Percentiles rank a stretch among this genome's conserved stretches.
These are phyloP conservation scores for Taphrina pruni DNA, from an alignment of 1,139 yeast species.

Conservation along the genomic window DNA sequence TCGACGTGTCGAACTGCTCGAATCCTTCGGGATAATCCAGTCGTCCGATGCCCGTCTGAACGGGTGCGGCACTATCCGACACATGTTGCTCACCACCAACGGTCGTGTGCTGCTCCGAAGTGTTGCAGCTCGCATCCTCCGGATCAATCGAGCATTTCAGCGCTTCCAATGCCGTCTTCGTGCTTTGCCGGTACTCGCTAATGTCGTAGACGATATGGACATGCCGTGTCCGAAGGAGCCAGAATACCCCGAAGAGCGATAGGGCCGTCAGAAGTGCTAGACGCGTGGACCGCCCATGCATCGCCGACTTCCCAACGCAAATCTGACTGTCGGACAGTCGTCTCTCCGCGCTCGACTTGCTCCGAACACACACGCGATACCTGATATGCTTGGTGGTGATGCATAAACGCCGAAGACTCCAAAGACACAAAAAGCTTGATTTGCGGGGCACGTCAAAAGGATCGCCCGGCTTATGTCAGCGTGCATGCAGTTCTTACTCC, in stretches of 20 bases:
- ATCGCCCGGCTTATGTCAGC: conserved; percentile 2
- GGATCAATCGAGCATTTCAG: conserved; percentile 12
- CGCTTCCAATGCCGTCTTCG: background rate
- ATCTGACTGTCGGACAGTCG: no score
- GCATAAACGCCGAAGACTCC: no score
- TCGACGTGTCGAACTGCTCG: conserved; percentile 30
- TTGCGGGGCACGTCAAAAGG: conserved; percentile 4
- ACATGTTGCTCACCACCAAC: background rate
- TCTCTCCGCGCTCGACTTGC: no score
- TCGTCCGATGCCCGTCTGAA: background rate
- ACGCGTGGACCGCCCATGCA: conserved; percentile 7
- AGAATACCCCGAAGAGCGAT: background rate
- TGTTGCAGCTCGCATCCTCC: conserved; percentile 1
- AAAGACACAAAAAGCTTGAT: background rate
- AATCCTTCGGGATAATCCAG: conserved; percentile 23
- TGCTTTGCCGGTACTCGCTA: background rate
- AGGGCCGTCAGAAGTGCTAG: conserved; percentile 1
- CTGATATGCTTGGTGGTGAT: no score
- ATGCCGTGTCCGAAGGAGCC: background rate
- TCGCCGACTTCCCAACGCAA: background rate
- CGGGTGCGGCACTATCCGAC: background rate
- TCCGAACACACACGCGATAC: no score
- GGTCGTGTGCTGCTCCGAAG: background rate
- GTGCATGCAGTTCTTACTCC: background rate
- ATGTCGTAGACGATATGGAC: conserved; percentile 4